Evolutionary conservation across 2,329 filamentous ascomycete genomes (phyloP), one percentile per base, ranked within the genome.

Genomic region (Colletotrichum sp.): DNA sequence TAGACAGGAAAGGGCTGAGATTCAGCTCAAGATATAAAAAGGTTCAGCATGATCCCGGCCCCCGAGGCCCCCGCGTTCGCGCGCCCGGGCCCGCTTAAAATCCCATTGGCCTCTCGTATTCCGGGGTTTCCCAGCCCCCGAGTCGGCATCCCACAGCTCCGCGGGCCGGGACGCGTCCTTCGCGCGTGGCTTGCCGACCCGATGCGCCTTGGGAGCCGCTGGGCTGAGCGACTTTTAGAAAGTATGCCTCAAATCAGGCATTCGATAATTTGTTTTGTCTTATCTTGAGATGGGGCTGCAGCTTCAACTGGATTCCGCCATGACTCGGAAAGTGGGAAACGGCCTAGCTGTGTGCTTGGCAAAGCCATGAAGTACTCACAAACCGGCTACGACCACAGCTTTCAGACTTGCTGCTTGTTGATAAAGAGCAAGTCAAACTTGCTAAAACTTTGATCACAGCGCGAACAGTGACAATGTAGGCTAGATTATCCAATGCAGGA

Each of bases 101-200:
- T 18, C 15, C 38, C 58, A 57, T 43, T 57, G 38, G 5, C 55
- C 52, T 67, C 43, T 65, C 63, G 48, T 75, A 77, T 66, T 10
- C 72, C 43, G 77, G 76, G 21, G 34, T n/a, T 70, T 77, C 79
- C 9, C 77, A 81, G n/a, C 77, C 78, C 15, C 78, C 80, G 21
- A 79, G 79, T 34, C 75, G 78, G 77, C 78, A 80, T 36, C 71
- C 16, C 79, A 78, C 18, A 66, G 16, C 43, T 30, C 36, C 24
- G 34, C 43, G 64, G 65, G 8, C 65, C 70, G 63, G 43, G 61
- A 48, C 34, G 38, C 52, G 52, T 55, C 24, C 52, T 52, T 0
- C 43, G 43, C n/a, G 43, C 43, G 43, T 21, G 43, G 18, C 43
- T 36, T 32, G 21, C 28, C n/a, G 67, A n/a, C 58, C 58, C 58